Base-by-base conservation (phyloP, 495 filamentous ascomycete genomes). In the Aspergillus cavernicola region DNA sequence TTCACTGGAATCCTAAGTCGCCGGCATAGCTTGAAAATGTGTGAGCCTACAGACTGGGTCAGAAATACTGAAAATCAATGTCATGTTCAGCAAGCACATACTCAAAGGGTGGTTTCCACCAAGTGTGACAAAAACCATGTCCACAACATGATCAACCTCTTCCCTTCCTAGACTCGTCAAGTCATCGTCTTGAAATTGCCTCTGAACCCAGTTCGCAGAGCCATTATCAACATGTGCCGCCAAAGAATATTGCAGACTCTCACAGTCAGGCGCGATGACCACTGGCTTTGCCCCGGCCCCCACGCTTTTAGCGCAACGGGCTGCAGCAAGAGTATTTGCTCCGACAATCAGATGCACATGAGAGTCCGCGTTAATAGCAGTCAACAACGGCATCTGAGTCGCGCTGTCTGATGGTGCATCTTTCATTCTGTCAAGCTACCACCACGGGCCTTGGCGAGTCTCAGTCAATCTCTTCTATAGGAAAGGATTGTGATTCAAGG, bases 311-410 rank as follows among this genome's bases (percentile, higher is more conserved):
- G 81, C 68, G 64, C 88, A 91, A 46, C 93, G 81, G 12, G 90
- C 82, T 36, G 87, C 85, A 26, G 95, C 95, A 28, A 98, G 77
- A 38, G 93, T 84, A 66, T 89, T 92, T 28, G 87, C 82, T 29
- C 95, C 93, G 43, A 97, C 63, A 40, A 98, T 85, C 33, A 98
- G 73, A 67, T 97, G 93, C 43, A 92, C 71, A 58, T 96, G 90
- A 2, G 77, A 80, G 1, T 82, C 79, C 39, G 79, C 86, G 62
- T 96, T 84, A 52, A 85, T 76, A 8, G 91, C 85, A 31, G 89
- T 86, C 43, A 98, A 80, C 22, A 98, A 75, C 11, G 89, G 70
- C 28, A 54, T 61, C 26, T 59, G 50, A 28, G 46, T 41, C 19
- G 53, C 55, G 13, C 56, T 51, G 20, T 50, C 58, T n/a, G 59